Base-by-base conservation (phyloP, 2,329 filamentous ascomycete genomes). In the Paecilomyces sp. region DNA sequence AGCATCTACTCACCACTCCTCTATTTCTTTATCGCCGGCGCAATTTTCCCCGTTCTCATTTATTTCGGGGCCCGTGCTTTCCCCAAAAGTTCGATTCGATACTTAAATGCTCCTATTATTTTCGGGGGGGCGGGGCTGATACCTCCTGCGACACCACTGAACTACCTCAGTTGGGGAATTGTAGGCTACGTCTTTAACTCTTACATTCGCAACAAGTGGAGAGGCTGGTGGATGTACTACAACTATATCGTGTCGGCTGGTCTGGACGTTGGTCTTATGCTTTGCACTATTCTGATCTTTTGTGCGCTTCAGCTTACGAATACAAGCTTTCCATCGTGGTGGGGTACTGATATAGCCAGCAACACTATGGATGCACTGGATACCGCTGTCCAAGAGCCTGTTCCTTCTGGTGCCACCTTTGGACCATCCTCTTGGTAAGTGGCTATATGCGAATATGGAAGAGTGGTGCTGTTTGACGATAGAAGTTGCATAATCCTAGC, bases 181-280 rank as follows among this genome's bases (percentile, higher is more conserved):
- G 84, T 88, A 6, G 88, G 88, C 8, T 81, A 83, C 55, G 64
- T 87, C 36, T 91, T 91, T 77, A 89, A 90, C 74, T 87, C 82
- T 66, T 85, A 80, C 65, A 83, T 91, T 69, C 83, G 84, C 69
- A 80, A 85, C 60, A 81, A 83, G 62, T 88, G 82, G 74, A 83
- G 81, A 3, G 88, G 86, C 34, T 91, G 88, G 88, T 91, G 88
- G 88, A 78, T 88, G 72, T 85, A 87, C 71, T 91, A 90, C 77
- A 91, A 91, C 77, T 91, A 91, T 71, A 81, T 90, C 68, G 85
- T 87, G 0, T 89, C 87, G 22, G 88, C 88, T 0, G 88, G 85
- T 1, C 76, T 91, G 41, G 88, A 91, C 71, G 83, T 83, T 55
- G 88, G 88, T 4, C 79, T 90, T 4, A 84, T 87, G 12, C 71